phyloP scores from a whole-genome alignment of 768 basidiomycete genomes.

The Holtermanniella nyarrowii region DNA sequence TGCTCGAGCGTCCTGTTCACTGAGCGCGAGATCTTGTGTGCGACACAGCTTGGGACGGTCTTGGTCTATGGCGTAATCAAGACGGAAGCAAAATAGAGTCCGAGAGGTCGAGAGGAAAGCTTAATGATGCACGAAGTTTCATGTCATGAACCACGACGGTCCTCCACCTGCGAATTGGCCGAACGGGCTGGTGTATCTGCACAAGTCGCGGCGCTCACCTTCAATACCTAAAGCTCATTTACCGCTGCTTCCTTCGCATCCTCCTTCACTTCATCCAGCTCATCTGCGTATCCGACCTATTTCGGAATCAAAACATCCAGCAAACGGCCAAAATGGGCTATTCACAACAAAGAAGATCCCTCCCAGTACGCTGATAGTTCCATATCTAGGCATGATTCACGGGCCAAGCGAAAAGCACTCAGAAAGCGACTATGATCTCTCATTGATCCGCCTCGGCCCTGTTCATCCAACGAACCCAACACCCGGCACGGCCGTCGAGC shows the following conservation, averaged over 20 bases:
- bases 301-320: constrained; percentile 52
- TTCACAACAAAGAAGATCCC: constrained; percentile 66
- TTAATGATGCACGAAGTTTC: no score
- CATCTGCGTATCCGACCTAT: constrained; percentile 54
- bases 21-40: background rate
- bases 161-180: constrained; percentile 50
- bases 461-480: constrained; percentile 20
- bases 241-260: constrained; percentile 9
- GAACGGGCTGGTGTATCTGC: constrained; percentile 49
- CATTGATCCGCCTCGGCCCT: constrained; percentile 44
- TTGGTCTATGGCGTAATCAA: background rate
- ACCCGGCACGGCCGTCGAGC: constrained; percentile 43
- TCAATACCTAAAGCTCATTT: constrained; percentile 33
- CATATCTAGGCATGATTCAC: constrained; percentile 79
- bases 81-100: no score
- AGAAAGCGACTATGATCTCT: constrained; percentile 68
- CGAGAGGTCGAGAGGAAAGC: no score
- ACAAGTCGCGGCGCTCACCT: background rate
- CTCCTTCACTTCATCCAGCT: constrained; percentile 24
- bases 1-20: background rate
- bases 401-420: constrained; percentile 23
- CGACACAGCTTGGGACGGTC: background rate
- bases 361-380: constrained; percentile 57
- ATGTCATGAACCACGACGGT: constrained; percentile 22
- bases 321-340: constrained; percentile 65